Evolutionary conservation across 2,329 filamentous ascomycete genomes (phyloP).

Genomic region (Westerdykella ornata): DNA sequence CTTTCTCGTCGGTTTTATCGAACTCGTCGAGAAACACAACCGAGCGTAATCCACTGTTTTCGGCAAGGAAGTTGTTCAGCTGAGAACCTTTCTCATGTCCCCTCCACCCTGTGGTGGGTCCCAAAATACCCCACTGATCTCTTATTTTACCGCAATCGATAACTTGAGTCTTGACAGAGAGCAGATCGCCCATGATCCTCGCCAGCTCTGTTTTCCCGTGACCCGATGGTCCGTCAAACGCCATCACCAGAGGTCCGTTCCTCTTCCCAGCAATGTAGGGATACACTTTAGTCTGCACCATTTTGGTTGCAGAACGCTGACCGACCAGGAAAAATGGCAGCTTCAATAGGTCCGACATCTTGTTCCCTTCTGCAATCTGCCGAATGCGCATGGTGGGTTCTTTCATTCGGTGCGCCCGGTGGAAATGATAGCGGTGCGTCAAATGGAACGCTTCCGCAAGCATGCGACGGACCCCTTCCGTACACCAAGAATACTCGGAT

Average conservation of each 20-base stretch:
- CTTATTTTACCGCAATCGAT: conserved; percentile 29
- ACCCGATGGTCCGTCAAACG: conserved; percentile 9
- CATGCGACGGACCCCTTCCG: not conserved
- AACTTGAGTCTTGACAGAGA: conserved; percentile 4
- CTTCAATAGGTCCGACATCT: conserved; percentile 1
- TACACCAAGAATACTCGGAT: not conserved
- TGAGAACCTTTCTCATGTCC: conserved; percentile 36
- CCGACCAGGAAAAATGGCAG: conserved; percentile 5
- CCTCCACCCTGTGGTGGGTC: conserved; percentile 33
- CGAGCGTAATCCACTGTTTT: conserved; percentile 29
- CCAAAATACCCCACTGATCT: conserved; percentile 43
- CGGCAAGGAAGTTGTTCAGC: conserved; percentile 46
- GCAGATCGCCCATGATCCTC: conserved; percentile 5
- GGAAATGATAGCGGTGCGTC: not conserved
- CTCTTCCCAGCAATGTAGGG: not conserved
- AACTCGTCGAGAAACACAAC: conserved; percentile 50
- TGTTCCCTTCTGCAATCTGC: conserved; percentile 1
- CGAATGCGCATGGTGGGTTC: not conserved
- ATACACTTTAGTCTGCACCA: conserved; percentile 1
- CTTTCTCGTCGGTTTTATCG: conserved; percentile 41
- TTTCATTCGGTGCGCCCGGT: not conserved
- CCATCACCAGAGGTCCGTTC: conserved; percentile 6
- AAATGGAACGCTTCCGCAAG: not conserved
- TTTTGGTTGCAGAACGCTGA: not conserved
- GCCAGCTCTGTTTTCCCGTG: conserved; percentile 13